Conservation (phyloP, 306 rosid genomes). For the Fagus sylvatica region DNA sequence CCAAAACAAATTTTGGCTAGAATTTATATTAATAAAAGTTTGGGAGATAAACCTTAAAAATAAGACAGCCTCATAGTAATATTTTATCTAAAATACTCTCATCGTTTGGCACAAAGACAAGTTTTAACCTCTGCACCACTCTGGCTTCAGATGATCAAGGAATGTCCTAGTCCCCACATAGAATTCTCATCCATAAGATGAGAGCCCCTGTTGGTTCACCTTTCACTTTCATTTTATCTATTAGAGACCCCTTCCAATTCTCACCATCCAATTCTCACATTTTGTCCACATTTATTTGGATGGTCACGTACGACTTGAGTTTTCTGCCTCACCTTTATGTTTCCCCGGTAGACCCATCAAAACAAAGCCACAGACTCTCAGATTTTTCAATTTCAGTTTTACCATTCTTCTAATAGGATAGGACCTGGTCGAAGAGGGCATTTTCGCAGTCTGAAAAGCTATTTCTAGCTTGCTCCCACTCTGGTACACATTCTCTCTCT, state of each 20-base stretch:
- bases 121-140: not conserved
- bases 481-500: conserved; percentile 6
- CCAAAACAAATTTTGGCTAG: too few species aligned
- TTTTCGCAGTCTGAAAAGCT: conserved; percentile 1
- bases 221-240: not conserved
- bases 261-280: not conserved
- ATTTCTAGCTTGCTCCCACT: not conserved
- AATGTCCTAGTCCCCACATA: conserved; percentile 14
- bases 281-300: not conserved
- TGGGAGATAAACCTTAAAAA: too few species aligned
- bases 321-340: not conserved
- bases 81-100: too few species aligned
- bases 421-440: not conserved
- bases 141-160: conserved; percentile 23
- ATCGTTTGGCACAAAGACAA: not conserved
- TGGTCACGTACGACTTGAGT: not conserved
- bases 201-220: not conserved
- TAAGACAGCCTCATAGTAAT: too few species aligned
- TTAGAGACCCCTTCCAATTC: not conserved
- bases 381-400: not conserved
- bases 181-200: not conserved
- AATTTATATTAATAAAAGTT: too few species aligned
- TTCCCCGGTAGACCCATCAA: not conserved
- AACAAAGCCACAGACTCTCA: not conserved
- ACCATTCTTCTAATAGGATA: conserved; percentile 12